These are phyloP conservation scores for Zychaea mexicana DNA, from an alignment of 371 early-diverging fungal species.

Conservation along the genomic window DNA sequence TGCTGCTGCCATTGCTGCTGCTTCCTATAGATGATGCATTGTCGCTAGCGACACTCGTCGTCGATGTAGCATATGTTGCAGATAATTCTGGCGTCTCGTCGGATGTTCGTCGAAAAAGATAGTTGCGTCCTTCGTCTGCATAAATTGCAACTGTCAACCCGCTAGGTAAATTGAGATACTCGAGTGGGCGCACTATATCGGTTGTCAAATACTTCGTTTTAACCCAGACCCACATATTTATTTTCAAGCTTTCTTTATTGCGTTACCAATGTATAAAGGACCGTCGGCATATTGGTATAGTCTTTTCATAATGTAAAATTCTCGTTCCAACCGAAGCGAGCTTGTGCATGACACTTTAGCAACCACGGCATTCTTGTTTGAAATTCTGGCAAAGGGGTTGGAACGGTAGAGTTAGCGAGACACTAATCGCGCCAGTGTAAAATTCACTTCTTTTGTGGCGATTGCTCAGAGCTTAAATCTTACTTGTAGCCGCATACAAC, in stretches of 20 bases:
- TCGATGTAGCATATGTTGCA: neutral
- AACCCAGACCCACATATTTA: conserved; percentile 8
- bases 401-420: neutral
- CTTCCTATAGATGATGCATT: neutral
- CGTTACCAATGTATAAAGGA: conserved; percentile 33
- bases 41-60: neutral
- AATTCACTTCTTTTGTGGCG: no score
- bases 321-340: conserved; percentile 39
- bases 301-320: conserved; percentile 41
- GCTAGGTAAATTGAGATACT: conserved; percentile 35
- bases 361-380: conserved; percentile 35
- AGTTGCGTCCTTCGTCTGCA: conserved; percentile 38
- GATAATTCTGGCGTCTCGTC: neutral
- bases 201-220: neutral
- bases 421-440: no score
- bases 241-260: conserved; percentile 9
- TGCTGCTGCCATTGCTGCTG: conserved; percentile 1
- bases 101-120: conserved; percentile 4
- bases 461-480: neutral
- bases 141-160: conserved; percentile 41
- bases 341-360: conserved; percentile 36
- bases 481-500: conserved; percentile 44
- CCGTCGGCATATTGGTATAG: conserved; percentile 37
- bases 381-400: conserved; percentile 22
- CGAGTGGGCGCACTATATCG: conserved; percentile 34